A percentile compares a stretch with the other conserved stretches of the same genome.
phyloP scores from a whole-genome alignment of 805 yeast genomes.

The Ogataea henricii region DNA sequence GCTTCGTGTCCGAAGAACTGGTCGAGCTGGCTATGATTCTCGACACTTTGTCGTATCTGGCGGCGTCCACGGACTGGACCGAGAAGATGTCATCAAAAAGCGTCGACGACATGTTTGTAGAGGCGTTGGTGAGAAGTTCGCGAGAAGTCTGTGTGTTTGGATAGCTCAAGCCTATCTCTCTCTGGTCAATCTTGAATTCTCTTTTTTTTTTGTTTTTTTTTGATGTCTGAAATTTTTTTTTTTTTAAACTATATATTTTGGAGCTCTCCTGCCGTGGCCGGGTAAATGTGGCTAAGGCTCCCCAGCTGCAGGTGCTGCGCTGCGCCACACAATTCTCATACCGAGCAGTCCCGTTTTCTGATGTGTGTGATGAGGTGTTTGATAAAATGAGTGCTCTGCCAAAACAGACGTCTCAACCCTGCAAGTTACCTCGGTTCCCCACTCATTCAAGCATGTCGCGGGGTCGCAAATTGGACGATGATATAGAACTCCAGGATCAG shows the following conservation, averaged over 20 bases:
- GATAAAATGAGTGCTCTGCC: background rate
- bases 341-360: constrained; percentile 1
- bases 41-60: constrained; percentile 87
- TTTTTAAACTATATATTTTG: background rate
- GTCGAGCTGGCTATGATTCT: constrained; percentile 88
- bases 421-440: too few species aligned
- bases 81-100: constrained; percentile 92
- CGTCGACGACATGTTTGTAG: constrained; percentile 62
- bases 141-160: background rate
- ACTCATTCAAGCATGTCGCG: constrained; percentile 7
- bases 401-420: background rate
- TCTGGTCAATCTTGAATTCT: too few species aligned
- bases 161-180: too few species aligned
- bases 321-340: constrained; percentile 1
- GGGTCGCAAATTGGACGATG: constrained; percentile 11
- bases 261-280: background rate
- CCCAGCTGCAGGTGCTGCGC: background rate
- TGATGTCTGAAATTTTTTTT: background rate
- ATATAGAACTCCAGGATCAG: constrained; percentile 26
- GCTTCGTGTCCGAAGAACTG: constrained; percentile 74
- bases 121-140: too few species aligned
- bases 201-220: background rate
- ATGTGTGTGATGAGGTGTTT: background rate
- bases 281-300: constrained; percentile 4
- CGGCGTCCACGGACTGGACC: constrained; percentile 80